phyloP scores from a whole-genome alignment of 2,329 filamentous ascomycete species.

The Cladorrhinum sp. region DNA sequence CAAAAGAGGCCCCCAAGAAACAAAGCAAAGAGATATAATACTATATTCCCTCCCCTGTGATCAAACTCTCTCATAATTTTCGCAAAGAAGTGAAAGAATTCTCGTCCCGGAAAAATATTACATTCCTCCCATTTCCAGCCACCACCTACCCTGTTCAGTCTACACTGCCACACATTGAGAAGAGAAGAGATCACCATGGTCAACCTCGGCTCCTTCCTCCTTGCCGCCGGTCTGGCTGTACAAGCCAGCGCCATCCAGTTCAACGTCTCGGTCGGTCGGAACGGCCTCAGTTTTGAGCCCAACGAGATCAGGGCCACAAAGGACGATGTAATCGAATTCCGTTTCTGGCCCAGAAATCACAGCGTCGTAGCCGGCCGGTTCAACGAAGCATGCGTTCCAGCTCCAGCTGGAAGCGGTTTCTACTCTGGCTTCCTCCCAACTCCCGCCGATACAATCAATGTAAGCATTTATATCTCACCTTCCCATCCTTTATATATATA shows the following conservation, averaged over 20 bases:
- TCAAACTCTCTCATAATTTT: too few relatives aligned
- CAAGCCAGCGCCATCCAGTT: slow-evolving; percentile 20
- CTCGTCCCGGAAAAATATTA: too few relatives aligned
- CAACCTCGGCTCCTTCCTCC: slow-evolving; percentile 13
- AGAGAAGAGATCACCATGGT: slow-evolving; percentile 10
- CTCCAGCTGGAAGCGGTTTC: slow-evolving; percentile 35
- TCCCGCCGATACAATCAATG: slow-evolving; percentile 26
- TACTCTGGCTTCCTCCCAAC: slow-evolving; percentile 46
- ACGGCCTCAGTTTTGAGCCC: slow-evolving; percentile 48
- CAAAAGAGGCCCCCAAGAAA: neutral
- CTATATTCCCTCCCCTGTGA: neutral
- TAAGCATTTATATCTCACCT: neutral
- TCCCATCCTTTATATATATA: neutral
- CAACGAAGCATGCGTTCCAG: slow-evolving; percentile 38
- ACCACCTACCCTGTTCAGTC: neutral
- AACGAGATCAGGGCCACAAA: slow-evolving; percentile 45
- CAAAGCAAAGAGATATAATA: neutral
- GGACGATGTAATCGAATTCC: slow-evolving; percentile 53
- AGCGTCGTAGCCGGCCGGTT: slow-evolving; percentile 40
- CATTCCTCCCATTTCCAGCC: neutral
- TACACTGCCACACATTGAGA: neutral
- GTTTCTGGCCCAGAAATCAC: slow-evolving; percentile 52
- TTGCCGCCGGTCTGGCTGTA: slow-evolving; percentile 11
- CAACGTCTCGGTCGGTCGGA: slow-evolving; percentile 21
- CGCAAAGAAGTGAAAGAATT: too few relatives aligned